Conservation (phyloP, 2,329 filamentous ascomycete species). For the Aspergillus pseudoterreus region DNA sequence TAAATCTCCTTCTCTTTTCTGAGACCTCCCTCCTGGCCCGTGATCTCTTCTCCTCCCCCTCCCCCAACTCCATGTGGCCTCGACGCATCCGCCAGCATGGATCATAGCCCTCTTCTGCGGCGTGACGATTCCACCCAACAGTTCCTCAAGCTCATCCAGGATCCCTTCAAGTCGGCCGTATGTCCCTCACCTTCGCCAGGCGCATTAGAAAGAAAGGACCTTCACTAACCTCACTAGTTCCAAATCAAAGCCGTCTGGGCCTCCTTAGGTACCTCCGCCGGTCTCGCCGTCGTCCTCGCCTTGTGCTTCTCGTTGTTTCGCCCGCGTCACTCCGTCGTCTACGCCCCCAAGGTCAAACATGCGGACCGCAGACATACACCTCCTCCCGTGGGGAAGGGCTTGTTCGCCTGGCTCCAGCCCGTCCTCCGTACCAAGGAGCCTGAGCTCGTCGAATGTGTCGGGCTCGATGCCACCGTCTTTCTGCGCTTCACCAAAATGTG, state of each 20-base stretch:
- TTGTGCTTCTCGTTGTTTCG: slow-evolving; percentile 83
- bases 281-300: slow-evolving; percentile 68
- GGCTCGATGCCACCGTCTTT: slow-evolving; percentile 88
- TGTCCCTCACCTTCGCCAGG: slow-evolving; percentile 12
- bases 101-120: slow-evolving; percentile 20
- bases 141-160: slow-evolving; percentile 42
- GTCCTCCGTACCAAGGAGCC: slow-evolving; percentile 74
- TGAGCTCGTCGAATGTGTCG: slow-evolving; percentile 74
- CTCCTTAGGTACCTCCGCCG: slow-evolving; percentile 75
- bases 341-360: slow-evolving; percentile 90
- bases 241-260: slow-evolving; percentile 65
- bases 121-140: slow-evolving; percentile 31
- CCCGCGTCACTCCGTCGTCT: slow-evolving; percentile 87
- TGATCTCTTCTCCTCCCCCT: slow-evolving; percentile 5
- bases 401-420: slow-evolving; percentile 82
- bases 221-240: slow-evolving; percentile 40
- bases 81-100: slow-evolving; percentile 21
- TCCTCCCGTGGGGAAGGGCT: slow-evolving; percentile 77
- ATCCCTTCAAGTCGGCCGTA: slow-evolving; percentile 45
- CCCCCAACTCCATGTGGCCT: slow-evolving; percentile 12
- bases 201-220: neutral
- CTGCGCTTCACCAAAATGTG: slow-evolving; percentile 87
- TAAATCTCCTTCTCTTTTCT: neutral
- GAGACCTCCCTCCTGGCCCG: neutral
- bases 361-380: slow-evolving; percentile 86